phyloP scores from a whole-genome alignment of 2,329 filamentous ascomycete species.

The Periconia sp. region DNA sequence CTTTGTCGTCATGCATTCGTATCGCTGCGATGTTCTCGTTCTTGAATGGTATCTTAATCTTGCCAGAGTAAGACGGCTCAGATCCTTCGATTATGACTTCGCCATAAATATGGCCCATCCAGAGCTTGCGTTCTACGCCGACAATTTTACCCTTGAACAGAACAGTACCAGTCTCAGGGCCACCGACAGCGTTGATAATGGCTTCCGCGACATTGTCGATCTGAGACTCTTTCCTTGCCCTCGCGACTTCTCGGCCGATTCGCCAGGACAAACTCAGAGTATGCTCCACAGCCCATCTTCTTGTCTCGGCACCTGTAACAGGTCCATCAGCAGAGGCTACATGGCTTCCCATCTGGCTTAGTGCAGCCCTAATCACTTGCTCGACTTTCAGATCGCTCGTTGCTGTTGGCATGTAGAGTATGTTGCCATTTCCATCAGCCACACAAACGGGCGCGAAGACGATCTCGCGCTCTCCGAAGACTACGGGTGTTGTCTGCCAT shows the following conservation, averaged over 20 bases:
- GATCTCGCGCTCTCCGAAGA: constrained; percentile 49
- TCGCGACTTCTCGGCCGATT: constrained; percentile 44
- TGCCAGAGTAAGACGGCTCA: constrained; percentile 44
- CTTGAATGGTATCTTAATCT: constrained; percentile 72
- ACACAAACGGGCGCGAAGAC: constrained; percentile 47
- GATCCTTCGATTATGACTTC: constrained; percentile 48
- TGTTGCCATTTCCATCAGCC: constrained; percentile 52
- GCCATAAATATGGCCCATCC: constrained; percentile 52
- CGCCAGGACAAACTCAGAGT: constrained; percentile 47
- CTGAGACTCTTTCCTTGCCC: constrained; percentile 42
- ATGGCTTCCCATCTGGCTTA: constrained; percentile 44
- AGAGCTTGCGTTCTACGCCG: constrained; percentile 48
- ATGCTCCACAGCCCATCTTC: constrained; percentile 46
- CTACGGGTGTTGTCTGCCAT: constrained; percentile 52
- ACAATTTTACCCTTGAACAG: constrained; percentile 55
- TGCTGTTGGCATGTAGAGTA: constrained; percentile 46
- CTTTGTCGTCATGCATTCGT: constrained; percentile 31
- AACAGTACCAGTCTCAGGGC: constrained; percentile 43
- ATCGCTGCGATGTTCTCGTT: constrained; percentile 74
- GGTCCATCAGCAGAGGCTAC: constrained; percentile 46
- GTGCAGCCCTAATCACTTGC: constrained; percentile 43
- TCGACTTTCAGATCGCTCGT: constrained; percentile 47
- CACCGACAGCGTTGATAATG: constrained; percentile 52
- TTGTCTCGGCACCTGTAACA: constrained; percentile 45
- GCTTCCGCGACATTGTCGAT: constrained; percentile 45